Evolutionary conservation across 257 asterid species (phyloP), one percentile per base, ranked within the genome.

Genomic region (Thymus mandschuricus): DNA sequence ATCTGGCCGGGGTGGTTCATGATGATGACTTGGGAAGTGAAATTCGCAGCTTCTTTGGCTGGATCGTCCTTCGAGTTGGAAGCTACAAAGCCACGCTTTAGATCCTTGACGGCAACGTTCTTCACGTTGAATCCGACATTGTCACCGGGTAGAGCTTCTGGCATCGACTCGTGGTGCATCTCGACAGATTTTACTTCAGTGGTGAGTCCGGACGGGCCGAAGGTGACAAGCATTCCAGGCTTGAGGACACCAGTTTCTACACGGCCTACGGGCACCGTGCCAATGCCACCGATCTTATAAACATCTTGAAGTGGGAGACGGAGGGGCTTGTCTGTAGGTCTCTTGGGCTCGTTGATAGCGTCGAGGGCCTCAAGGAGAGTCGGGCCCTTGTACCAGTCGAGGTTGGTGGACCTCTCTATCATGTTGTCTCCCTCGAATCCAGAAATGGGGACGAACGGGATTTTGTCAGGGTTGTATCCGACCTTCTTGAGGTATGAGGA

Each of bases 21-120:
- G 84, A 85, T 89, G 68, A 89, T 89, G 48, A 89, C 96, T 76
- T 89, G 96, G 8, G 96, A 76, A 7, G 89, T 85, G 63, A 89
- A 89, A 76, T 64, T 85, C 31, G 93, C 75, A 44, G 96, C 96
- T 15, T 68, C 95, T 81, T 86, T 88, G 3, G 92, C 92, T 0
- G 96, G 96, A 66, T 87, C 93, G 51, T 89, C 96, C 86, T 89
- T 89, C 15, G 96, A 89, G 82, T 90, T 90, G 58, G 96, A 90
- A 12, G 96, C 95, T 11, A 90, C 96, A 12, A 1, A 90, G 31
- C 96, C 95, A 79, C 95, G 95, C 79, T 90, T 90, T 48, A 90
- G 82, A 86, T 90, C 96, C 85, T 87, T 90, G 0, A 90, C 96
- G 8, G 95, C 92, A 75, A 90, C 95, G 21, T 87, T 89, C 89